These are phyloP conservation scores for Calonectria pseudoreteaudii DNA, from an alignment of 2,329 filamentous ascomycete species.

Conservation along the genomic window DNA sequence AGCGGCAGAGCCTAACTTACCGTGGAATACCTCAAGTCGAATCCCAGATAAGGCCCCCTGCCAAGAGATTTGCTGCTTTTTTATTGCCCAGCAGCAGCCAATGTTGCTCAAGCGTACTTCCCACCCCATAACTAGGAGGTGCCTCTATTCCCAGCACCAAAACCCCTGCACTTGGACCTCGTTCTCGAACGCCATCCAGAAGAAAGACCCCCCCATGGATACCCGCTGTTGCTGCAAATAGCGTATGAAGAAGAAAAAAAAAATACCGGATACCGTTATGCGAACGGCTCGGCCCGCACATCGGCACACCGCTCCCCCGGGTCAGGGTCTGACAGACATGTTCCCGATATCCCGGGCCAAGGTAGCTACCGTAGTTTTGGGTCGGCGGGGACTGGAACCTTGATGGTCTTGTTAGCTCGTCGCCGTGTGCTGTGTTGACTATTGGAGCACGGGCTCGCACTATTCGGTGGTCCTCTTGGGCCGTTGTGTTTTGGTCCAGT, in stretches of 20 bases:
- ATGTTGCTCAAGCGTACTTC: background rate
- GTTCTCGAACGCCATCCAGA: constrained; percentile 5
- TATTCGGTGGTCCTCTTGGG: background rate
- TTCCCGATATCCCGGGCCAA: constrained; percentile 2
- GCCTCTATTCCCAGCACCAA: background rate
- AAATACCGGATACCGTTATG: background rate
- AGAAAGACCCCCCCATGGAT: background rate
- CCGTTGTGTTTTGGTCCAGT: background rate
- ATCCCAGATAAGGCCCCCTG: background rate
- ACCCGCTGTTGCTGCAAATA: background rate
- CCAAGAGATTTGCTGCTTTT: background rate
- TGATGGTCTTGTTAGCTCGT: constrained; percentile 14
- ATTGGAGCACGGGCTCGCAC: background rate
- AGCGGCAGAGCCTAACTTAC: background rate
- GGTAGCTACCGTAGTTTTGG: constrained; percentile 1
- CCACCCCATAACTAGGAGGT: background rate
- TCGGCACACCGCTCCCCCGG: background rate
- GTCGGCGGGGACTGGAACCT: constrained; percentile 13
- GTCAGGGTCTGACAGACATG: background rate
- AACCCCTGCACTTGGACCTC: constrained; percentile 1
- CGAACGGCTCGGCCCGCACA: constrained; percentile 20
- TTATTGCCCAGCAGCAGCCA: background rate
- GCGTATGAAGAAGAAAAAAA: background rate
- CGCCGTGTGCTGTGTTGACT: background rate
- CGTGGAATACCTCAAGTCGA: background rate